Conservation (phyloP, 305 asterid species). For the Striga hermonthica region DNA sequence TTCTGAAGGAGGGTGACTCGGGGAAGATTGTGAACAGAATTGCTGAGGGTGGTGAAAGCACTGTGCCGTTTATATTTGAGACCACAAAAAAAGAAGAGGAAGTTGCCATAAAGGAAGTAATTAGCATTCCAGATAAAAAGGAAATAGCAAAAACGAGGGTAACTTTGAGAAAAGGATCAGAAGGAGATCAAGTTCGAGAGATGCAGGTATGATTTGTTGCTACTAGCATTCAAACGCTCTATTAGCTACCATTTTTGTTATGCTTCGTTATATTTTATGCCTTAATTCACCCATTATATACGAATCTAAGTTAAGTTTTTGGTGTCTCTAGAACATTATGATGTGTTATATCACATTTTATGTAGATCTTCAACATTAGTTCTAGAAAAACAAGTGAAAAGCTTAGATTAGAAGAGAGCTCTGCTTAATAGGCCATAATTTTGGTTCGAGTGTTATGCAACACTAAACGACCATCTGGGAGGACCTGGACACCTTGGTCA, state of each 20-base stretch:
- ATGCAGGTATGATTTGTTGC: conserved; percentile 65
- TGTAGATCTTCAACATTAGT: background rate
- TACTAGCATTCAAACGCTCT: conserved; percentile 10
- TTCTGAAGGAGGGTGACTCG: conserved; percentile 69
- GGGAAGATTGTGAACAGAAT: conserved; percentile 54
- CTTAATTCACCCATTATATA: background rate
- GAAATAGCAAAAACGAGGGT: conserved; percentile 43
- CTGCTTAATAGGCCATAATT: too few relatives aligned
- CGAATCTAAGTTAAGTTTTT: background rate
- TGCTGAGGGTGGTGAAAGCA: conserved; percentile 52
- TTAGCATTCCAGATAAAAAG: conserved; percentile 45
- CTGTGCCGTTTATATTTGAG: conserved; percentile 52
- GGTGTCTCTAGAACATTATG: background rate
- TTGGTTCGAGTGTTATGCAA: too few relatives aligned
- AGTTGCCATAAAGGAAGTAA: conserved; percentile 58
- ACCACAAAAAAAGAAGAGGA: conserved; percentile 46
- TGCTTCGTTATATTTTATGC: conserved; percentile 5
- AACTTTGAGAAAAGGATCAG: conserved; percentile 70
- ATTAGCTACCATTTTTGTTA: background rate
- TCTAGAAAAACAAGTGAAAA: background rate
- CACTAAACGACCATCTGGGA: too few relatives aligned
- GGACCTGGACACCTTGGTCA: too few relatives aligned
- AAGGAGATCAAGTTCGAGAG: conserved; percentile 77
- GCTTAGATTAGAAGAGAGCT: too few relatives aligned
- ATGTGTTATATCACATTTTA: background rate